Conservation (phyloP, 2,329 filamentous ascomycete genomes). For the Penicillium sp. region DNA sequence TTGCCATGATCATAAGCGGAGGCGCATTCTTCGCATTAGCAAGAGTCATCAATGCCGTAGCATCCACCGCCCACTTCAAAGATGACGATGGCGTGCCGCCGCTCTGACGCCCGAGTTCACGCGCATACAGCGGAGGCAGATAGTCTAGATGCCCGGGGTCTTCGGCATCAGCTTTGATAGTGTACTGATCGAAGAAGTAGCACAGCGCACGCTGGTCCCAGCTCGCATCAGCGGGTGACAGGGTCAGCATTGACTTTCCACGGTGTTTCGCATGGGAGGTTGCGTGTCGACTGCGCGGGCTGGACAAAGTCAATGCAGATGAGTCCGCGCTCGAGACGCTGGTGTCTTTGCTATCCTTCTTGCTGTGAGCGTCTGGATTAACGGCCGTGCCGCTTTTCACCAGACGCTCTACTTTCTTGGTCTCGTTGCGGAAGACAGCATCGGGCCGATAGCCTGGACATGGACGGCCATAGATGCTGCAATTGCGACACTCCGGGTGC, state of each 20-base stretch:
- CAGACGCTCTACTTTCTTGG: conserved; percentile 27
- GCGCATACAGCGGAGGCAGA: conserved; percentile 35
- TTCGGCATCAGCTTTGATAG: conserved; percentile 24
- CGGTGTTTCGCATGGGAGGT: neutral
- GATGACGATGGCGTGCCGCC: conserved; percentile 24
- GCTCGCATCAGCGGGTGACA: conserved; percentile 28
- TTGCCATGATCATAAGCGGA: conserved; percentile 28
- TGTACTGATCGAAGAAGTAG: conserved; percentile 43
- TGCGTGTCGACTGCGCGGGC: neutral
- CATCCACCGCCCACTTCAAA: conserved; percentile 36
- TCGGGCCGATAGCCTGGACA: conserved; percentile 39
- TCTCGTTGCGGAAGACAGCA: conserved; percentile 37
- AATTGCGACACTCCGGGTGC: conserved; percentile 37
- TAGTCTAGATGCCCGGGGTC: conserved; percentile 36
- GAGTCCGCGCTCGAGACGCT: conserved; percentile 3
- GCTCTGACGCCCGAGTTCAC: conserved; percentile 15
- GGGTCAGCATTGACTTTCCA: conserved; percentile 10
- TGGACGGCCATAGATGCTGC: conserved; percentile 33
- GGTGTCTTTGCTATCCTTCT: neutral
- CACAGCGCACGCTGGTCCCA: conserved; percentile 40
- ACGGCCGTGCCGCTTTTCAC: conserved; percentile 22
- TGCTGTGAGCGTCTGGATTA: neutral
- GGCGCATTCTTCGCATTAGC: conserved; percentile 30
- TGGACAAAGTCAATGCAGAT: neutral
- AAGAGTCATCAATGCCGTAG: conserved; percentile 35